These are phyloP conservation scores for Elsinoe perseae DNA, from an alignment of 2,329 filamentous ascomycete species.

Conservation along the genomic window DNA sequence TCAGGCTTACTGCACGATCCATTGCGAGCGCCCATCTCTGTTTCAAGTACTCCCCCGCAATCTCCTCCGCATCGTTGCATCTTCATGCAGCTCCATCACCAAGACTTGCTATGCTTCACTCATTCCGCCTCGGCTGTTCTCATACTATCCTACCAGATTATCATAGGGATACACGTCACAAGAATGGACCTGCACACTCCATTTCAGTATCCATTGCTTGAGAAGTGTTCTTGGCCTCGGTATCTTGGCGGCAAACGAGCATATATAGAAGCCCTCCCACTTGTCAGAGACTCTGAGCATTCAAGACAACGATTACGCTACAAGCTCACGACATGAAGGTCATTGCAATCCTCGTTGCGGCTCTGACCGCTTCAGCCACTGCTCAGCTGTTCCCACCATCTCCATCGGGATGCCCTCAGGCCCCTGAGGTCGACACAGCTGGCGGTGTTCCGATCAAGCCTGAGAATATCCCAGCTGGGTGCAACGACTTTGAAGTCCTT, in stretches of 20 bases:
- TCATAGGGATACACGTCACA: neutral
- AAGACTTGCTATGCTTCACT: neutral
- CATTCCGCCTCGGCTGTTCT: neutral
- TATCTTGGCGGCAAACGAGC: neutral
- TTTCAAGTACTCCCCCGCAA: neutral
- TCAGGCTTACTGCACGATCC: neutral
- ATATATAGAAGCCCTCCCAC: neutral
- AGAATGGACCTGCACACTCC: neutral
- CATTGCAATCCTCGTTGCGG: neutral
- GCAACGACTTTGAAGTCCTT: slow-evolving; percentile 7
- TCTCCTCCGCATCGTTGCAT: neutral
- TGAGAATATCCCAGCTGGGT: neutral
- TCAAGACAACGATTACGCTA: neutral
- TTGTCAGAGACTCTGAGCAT: too few relatives aligned
- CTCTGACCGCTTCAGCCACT: slow-evolving; percentile 4
- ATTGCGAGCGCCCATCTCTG: neutral
- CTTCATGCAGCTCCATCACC: neutral
- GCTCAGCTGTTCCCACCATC: slow-evolving; percentile 5
- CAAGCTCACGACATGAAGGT: neutral
- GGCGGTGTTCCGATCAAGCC: slow-evolving; percentile 7
- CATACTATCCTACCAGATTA: neutral
- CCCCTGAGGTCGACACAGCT: slow-evolving; percentile 5
- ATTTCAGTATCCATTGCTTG: neutral
- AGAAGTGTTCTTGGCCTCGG: neutral
- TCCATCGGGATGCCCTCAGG: neutral